phyloP scores from a whole-genome alignment of 345 rosid species.

The Populus nigra region DNA sequence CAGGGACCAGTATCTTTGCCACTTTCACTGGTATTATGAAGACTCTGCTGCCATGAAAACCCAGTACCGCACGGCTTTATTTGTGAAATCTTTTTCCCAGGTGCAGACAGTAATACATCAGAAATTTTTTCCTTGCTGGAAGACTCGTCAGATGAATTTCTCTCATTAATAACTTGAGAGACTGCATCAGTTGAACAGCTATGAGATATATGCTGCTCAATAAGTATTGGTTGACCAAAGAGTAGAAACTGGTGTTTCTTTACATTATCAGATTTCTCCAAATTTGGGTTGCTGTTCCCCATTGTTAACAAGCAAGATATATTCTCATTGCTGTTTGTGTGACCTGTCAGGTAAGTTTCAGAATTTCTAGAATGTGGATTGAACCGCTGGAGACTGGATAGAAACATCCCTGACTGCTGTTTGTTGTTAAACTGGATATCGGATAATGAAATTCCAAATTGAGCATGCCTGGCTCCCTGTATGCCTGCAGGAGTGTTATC shows the following conservation, averaged over 20 bases:
- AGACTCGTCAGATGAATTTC: constrained; percentile 25
- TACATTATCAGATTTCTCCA: constrained; percentile 45
- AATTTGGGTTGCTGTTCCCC: constrained; percentile 51
- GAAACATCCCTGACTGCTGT: constrained; percentile 55
- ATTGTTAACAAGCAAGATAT: constrained; percentile 76
- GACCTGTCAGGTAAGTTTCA: constrained; percentile 35
- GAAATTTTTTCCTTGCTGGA: constrained; percentile 27
- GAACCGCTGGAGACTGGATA: constrained; percentile 50
- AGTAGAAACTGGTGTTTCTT: constrained; percentile 73
- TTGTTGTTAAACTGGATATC: constrained; percentile 59
- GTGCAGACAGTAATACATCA: constrained; percentile 29
- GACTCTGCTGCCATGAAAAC: constrained; percentile 49
- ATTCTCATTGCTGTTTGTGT: constrained; percentile 38
- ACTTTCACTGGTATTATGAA: constrained; percentile 26
- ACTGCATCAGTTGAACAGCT: constrained; percentile 39
- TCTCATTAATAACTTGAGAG: constrained; percentile 34
- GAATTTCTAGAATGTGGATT: constrained; percentile 44
- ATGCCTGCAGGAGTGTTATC: constrained; percentile 91
- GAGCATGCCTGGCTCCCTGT: constrained; percentile 99
- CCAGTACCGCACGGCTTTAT: constrained; percentile 37
- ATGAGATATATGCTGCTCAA: constrained; percentile 57
- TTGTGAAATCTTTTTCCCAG: constrained; percentile 24
- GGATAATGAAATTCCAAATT: constrained; percentile 65
- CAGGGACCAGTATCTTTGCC: constrained; percentile 67
- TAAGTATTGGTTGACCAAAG: constrained; percentile 83